Base-by-base conservation (phyloP, 2,329 filamentous ascomycete species). In the Phaeosphaeriaceae sp. region DNA sequence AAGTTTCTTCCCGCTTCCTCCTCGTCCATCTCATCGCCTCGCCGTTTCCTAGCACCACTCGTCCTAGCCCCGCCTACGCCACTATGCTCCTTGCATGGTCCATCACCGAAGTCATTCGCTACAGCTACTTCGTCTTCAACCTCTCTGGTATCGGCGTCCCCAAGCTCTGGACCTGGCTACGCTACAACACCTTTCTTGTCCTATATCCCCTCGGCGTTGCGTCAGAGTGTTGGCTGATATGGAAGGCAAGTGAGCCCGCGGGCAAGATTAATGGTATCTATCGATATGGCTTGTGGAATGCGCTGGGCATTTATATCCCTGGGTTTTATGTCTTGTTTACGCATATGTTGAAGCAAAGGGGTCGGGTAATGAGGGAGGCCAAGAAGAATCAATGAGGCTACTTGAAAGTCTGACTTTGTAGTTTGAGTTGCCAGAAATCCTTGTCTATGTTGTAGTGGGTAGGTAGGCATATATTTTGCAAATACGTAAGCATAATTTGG, bases 321-420 rank as follows among this genome's bases (percentile, higher is more conserved):
- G 90, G 78, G 67, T 84, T 89, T 3, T 96, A 94, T 66, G 83
- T 95, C 47, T 76, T 97, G 49, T 97, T 94, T 71, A 91, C 89
- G 17, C 89, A 99, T 75, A 97, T 99, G 94, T 90, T 97, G 81
- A 81, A 82, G 54, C 94, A 99, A 81, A 82, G 93, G 62, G 82
- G 84, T 60, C 96, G 91, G 82, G 84, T 93, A 45, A 79, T 91
- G 78, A 53, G 42, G 43, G 48, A 50, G 34, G 16, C 26, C 15
- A 43, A 16, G 26, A 15, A 15, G 21, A 38, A 30, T 3, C 42
- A 32, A 35, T 41, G 48, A 34, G 38, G 21, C 3, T 35, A 3
- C 15, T 32, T 9, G 48, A 40, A 11, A 42, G 37, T 34, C 48
- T 37, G 39, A 29, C 7, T 3, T 26, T 26, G 23, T 26, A 26